Evolutionary conservation across 345 rosid genomes (phyloP).

Genomic region (Corchorus capsularis): DNA sequence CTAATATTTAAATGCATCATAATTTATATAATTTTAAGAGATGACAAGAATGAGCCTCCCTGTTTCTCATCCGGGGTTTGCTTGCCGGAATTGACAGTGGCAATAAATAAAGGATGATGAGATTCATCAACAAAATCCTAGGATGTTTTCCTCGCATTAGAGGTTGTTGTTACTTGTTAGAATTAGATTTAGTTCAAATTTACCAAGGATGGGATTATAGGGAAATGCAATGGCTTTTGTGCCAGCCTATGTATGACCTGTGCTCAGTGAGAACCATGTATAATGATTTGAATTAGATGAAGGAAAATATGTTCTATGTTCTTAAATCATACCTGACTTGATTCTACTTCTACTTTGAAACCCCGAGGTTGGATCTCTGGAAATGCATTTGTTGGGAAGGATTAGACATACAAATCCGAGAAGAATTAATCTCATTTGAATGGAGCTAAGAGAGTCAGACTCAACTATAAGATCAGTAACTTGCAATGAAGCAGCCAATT

Average conservation of each 20-base stretch:
- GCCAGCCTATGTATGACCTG: not conserved
- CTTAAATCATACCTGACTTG: too few species aligned
- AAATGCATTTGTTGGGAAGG: too few species aligned
- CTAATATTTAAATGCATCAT: not conserved
- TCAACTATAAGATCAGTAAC: too few species aligned
- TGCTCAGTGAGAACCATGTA: not conserved
- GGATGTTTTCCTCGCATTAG: not conserved
- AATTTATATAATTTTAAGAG: not conserved
- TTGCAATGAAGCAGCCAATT: too few species aligned
- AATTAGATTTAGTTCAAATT: not conserved
- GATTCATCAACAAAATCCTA: too few species aligned
- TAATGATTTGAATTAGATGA: not conserved
- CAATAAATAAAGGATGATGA: not conserved
- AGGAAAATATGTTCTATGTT: not conserved
- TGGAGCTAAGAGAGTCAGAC: too few species aligned
- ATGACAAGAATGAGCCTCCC: not conserved
- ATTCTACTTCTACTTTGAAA: too few species aligned
- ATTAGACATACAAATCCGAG: too few species aligned
- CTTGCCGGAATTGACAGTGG: not conserved
- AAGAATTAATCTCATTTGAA: too few species aligned
- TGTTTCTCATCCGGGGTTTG: not conserved
- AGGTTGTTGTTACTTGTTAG: not conserved
- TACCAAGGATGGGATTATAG: not conserved
- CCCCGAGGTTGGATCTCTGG: too few species aligned
- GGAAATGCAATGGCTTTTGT: not conserved